These are phyloP conservation scores for Diplocarpon rosae DNA, from an alignment of 2,329 filamentous ascomycete genomes.

Conservation along the genomic window DNA sequence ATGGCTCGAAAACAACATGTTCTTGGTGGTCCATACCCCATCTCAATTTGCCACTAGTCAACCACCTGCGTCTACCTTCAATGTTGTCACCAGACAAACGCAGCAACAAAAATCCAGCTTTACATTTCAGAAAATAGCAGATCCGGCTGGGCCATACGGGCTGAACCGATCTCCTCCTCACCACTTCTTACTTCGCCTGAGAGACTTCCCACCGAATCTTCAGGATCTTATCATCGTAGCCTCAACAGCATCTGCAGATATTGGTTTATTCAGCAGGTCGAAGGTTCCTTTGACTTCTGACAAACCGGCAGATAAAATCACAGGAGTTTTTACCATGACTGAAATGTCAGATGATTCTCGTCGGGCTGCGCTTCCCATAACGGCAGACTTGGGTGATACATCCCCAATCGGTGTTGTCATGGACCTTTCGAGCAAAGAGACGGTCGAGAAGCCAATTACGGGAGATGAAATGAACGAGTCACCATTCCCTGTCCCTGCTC, in stretches of 20 bases:
- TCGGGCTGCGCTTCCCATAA: constrained; percentile 65
- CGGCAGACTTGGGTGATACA: constrained; percentile 56
- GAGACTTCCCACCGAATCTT: constrained; percentile 69
- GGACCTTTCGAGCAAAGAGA: constrained; percentile 75
- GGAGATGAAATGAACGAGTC: constrained; percentile 72
- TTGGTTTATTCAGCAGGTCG: constrained; percentile 68
- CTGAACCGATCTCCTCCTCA: constrained; percentile 56
- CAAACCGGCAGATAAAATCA: constrained; percentile 46
- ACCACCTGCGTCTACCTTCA: constrained; percentile 58
- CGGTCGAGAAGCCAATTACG: constrained; percentile 61
- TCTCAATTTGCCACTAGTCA: constrained; percentile 40
- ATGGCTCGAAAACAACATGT: constrained; percentile 84
- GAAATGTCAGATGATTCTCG: constrained; percentile 62
- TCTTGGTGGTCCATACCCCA: constrained; percentile 70
- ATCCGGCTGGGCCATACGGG: constrained; percentile 64
- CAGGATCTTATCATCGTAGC: constrained; percentile 73
- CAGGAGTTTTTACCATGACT: constrained; percentile 62
- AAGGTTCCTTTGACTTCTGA: constrained; percentile 54
- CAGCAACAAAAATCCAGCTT: constrained; percentile 46
- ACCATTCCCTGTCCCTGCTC: constrained; percentile 66
- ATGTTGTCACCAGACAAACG: constrained; percentile 55
- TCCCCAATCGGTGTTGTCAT: constrained; percentile 68
- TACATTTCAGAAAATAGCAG: constrained; percentile 61
- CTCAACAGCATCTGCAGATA: constrained; percentile 68
- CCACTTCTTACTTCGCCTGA: constrained; percentile 66